Percentiles rank a stretch among this genome's conserved stretches.
These are phyloP conservation scores for Ashbya aceris DNA, from an alignment of 1,139 yeast genomes.

Conservation along the genomic window DNA sequence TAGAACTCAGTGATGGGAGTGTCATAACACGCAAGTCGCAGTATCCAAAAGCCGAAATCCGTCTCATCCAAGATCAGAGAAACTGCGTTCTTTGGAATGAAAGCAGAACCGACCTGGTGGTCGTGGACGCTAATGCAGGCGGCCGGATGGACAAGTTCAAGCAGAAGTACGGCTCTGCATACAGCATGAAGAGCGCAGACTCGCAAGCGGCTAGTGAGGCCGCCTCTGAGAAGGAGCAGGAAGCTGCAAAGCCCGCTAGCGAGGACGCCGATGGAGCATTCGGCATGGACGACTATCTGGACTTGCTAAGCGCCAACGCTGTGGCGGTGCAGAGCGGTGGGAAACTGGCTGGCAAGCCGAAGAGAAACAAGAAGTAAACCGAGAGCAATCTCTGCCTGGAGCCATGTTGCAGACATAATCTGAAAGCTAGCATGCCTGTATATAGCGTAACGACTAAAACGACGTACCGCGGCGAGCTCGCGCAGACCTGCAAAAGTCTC, in stretches of 20 bases:
- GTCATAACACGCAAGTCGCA: conserved; percentile 76
- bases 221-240: conserved; percentile 14
- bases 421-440: conserved; percentile 3
- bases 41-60: conserved; percentile 75
- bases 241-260: conserved; percentile 13
- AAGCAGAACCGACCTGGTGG: conserved; percentile 63
- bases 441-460: background rate
- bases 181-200: conserved; percentile 29
- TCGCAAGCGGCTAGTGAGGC: conserved; percentile 12
- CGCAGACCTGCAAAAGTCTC: too few species aligned
- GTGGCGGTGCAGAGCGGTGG: conserved; percentile 55
- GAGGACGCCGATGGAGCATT: conserved; percentile 25
- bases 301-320: conserved; percentile 54
- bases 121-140: conserved; percentile 71
- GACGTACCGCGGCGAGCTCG: too few species aligned
- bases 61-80: conserved; percentile 84
- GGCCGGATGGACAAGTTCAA: conserved; percentile 83
- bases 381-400: background rate
- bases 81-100: conserved; percentile 84
- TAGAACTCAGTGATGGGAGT: conserved; percentile 89
- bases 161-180: conserved; percentile 54
- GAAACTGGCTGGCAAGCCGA: conserved; percentile 47
- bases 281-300: conserved; percentile 46
- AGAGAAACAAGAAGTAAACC: conserved; percentile 35
- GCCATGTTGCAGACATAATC: background rate